Conservation (phyloP, 2,329 filamentous ascomycete species). For the Chrysosporium queenslandicum region DNA sequence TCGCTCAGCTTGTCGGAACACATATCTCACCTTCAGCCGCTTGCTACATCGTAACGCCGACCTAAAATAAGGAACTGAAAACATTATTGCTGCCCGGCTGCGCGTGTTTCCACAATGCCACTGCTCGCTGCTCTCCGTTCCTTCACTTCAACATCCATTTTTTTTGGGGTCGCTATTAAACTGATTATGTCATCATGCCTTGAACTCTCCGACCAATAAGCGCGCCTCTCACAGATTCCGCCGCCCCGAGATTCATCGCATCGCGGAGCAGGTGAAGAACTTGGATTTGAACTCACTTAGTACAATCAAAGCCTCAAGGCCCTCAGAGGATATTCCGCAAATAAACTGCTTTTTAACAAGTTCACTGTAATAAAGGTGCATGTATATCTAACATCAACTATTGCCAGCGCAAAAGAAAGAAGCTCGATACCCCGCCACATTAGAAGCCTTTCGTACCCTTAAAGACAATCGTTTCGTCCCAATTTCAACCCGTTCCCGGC, state of each 20-base stretch:
- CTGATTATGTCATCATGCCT: constrained; percentile 3
- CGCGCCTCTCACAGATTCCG: not conserved
- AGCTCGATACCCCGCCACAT: not conserved
- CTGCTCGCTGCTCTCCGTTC: not conserved
- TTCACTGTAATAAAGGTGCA: too few species aligned
- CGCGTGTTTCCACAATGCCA: not conserved
- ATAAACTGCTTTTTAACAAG: not conserved
- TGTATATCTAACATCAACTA: too few species aligned
- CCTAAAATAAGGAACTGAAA: constrained; percentile 15
- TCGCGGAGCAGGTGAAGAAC: too few species aligned
- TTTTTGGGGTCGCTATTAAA: not conserved
- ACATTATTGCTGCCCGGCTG: constrained; percentile 11
- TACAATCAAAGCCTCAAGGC: too few species aligned
- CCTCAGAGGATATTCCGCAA: not conserved
- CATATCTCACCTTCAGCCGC: constrained; percentile 11
- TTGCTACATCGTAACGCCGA: constrained; percentile 13
- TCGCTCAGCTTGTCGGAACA: not conserved
- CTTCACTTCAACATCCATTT: not conserved
- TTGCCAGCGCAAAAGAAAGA: not conserved
- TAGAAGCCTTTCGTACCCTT: not conserved
- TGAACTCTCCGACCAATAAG: constrained; percentile 2
- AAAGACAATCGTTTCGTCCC: not conserved
- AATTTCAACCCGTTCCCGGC: not conserved
- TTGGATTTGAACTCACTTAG: too few species aligned
- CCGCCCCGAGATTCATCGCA: not conserved